A percentile compares a stretch with the other conserved stretches of the same genome.
Evolutionary conservation across 1,139 yeast species (phyloP).

Genomic region (Arxiozyma bovina): DNA sequence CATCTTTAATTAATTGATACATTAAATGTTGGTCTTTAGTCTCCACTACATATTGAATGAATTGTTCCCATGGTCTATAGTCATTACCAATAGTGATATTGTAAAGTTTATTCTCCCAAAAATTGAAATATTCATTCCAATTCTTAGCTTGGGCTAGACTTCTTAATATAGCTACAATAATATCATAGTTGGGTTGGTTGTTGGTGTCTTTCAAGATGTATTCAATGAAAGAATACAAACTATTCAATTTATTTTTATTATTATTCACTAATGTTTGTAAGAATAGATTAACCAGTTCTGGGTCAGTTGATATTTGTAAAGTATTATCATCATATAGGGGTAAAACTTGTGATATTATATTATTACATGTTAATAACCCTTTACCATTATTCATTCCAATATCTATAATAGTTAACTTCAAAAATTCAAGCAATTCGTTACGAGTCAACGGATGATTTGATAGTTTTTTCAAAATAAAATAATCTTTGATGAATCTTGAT

Average conservation of each 20-base stretch:
- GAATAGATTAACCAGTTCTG: conserved; percentile 15
- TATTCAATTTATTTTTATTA: conserved; percentile 8
- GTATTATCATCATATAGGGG: conserved; percentile 10
- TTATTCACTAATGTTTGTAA: conserved; percentile 14
- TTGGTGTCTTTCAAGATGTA: conserved; percentile 11
- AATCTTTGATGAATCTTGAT: conserved; percentile 13
- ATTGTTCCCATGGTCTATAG: conserved; percentile 22
- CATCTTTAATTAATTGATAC: conserved; percentile 17
- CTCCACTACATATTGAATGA: conserved; percentile 14
- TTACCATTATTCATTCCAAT: conserved; percentile 5
- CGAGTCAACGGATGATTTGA: conserved; percentile 13
- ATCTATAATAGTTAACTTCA: conserved; percentile 11
- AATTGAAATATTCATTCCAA: conserved; percentile 17
- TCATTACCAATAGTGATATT: conserved; percentile 13
- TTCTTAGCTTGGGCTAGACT: conserved; percentile 14
- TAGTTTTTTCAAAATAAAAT: conserved; percentile 18
- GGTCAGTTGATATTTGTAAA: conserved; percentile 12
- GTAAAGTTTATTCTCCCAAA: conserved; percentile 18
- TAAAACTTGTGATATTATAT: conserved; percentile 12
- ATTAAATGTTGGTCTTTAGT: conserved; percentile 12
- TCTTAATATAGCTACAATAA: conserved; percentile 13
- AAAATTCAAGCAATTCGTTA: conserved; percentile 18
- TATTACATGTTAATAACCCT: conserved; percentile 15
- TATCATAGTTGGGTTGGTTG: conserved; percentile 8
- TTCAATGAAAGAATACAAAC: conserved; percentile 5